These are phyloP conservation scores for Thalia dealbata DNA, from an alignment of 176 grass and related monocot genomes.

Conservation along the genomic window DNA sequence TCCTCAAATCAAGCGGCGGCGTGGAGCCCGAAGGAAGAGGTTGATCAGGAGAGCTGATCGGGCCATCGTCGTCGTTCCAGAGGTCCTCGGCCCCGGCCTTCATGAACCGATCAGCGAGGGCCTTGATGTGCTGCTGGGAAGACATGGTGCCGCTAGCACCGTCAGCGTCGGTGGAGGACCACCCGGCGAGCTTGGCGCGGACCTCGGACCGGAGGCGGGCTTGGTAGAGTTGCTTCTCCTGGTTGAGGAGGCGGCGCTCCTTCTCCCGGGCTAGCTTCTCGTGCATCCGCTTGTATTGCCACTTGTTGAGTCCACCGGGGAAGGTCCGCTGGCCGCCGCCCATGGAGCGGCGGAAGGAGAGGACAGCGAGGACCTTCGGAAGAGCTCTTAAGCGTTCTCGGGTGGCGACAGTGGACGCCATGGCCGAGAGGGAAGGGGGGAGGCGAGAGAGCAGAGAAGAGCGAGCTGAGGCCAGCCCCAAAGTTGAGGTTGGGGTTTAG, in stretches of 20 bases:
- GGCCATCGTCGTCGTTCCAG: constrained; percentile 85
- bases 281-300: constrained; percentile 92
- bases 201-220: constrained; percentile 64
- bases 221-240: constrained; percentile 83
- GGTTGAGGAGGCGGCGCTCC: constrained; percentile 48
- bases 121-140: constrained; percentile 50
- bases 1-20: constrained; percentile 17
- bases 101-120: constrained; percentile 63
- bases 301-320: constrained; percentile 67
- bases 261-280: constrained; percentile 78
- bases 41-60: constrained; percentile 19
- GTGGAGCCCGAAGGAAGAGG: not conserved
- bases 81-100: constrained; percentile 64
- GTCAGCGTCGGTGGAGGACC: constrained; percentile 14
- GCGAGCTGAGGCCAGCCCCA: too few relatives aligned
- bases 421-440: not conserved
- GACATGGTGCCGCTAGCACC: constrained; percentile 15
- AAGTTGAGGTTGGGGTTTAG: constrained; percentile 22
- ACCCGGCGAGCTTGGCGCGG: constrained; percentile 30
- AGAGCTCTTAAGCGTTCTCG: constrained; percentile 6
- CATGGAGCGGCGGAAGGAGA: constrained; percentile 23
- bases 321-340: constrained; percentile 75
- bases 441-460: not conserved
- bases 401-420: constrained; percentile 14
- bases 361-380: not conserved